Evolutionary conservation across 129 eudicot genomes (phyloP).

Genomic region (Lactuca saligna): DNA sequence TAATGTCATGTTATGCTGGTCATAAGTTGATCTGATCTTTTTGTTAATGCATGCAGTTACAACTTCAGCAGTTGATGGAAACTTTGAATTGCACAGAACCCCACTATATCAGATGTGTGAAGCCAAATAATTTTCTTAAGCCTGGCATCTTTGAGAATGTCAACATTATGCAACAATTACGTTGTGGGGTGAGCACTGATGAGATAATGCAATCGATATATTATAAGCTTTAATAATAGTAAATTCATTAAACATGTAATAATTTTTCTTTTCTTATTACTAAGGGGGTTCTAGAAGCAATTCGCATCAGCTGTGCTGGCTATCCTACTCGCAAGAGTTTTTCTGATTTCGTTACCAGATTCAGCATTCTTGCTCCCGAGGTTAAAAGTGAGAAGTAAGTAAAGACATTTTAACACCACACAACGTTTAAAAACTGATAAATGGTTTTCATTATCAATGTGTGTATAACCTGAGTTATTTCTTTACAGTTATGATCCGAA

Average conservation of each 20-base stretch:
- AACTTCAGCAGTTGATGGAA: constrained; percentile 93
- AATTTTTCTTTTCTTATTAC: constrained; percentile 17
- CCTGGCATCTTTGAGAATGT: constrained; percentile 89
- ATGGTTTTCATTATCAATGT: constrained; percentile 12
- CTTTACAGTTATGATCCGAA: constrained; percentile 57
- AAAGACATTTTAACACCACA: background rate
- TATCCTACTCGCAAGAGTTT: constrained; percentile 92
- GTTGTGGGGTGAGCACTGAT: constrained; percentile 88
- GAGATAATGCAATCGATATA: constrained; percentile 4
- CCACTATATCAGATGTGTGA: constrained; percentile 95
- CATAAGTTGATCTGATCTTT: constrained; percentile 18
- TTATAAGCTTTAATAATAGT: background rate
- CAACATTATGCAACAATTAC: constrained; percentile 86
- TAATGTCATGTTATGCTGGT: background rate
- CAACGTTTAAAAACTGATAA: background rate
- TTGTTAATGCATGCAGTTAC: constrained; percentile 55
- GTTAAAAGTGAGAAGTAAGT: constrained; percentile 74
- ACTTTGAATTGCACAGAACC: constrained; percentile 89
- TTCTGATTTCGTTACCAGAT: constrained; percentile 74
- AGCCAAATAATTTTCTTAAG: constrained; percentile 90
- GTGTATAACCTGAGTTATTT: background rate
- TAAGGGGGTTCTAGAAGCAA: constrained; percentile 99
- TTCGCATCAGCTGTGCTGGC: constrained; percentile 98
- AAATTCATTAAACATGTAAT: background rate
- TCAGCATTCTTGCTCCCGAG: constrained; percentile 87